Evolutionary conservation across 2,329 filamentous ascomycete species (phyloP).

Genomic region (Calonectria fujianensis): DNA sequence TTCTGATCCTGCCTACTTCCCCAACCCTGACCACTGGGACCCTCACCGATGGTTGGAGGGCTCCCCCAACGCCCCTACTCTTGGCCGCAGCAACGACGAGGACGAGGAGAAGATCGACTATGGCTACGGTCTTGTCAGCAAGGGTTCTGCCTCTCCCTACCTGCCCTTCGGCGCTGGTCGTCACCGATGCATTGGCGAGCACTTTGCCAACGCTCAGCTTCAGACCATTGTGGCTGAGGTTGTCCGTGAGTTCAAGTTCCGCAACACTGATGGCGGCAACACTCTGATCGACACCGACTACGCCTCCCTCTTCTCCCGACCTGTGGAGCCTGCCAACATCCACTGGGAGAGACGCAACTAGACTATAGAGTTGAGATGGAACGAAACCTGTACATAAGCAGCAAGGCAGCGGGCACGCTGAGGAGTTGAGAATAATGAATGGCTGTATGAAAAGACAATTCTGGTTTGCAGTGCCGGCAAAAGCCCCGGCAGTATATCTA

Average conservation of each 20-base stretch:
- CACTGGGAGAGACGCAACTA: constrained; percentile 83
- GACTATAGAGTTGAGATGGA: constrained; percentile 40
- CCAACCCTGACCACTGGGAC: constrained; percentile 88
- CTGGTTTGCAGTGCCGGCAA: constrained; percentile 48
- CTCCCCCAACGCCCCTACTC: constrained; percentile 71
- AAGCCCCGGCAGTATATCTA: constrained; percentile 50
- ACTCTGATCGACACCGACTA: constrained; percentile 82
- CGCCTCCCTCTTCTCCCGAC: constrained; percentile 83
- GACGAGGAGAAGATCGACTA: constrained; percentile 91
- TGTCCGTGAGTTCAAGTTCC: constrained; percentile 87
- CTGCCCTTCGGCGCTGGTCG: constrained; percentile 95
- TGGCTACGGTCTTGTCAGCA: constrained; percentile 93
- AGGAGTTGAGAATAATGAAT: constrained; percentile 55
- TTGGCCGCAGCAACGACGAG: constrained; percentile 70
- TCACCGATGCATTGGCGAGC: constrained; percentile 96
- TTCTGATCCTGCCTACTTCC: constrained; percentile 84
- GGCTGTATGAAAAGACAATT: constrained; percentile 46
- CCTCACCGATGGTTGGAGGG: constrained; percentile 91
- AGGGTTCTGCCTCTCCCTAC: constrained; percentile 92
- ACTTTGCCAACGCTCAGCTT: constrained; percentile 95
- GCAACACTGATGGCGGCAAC: constrained; percentile 82
- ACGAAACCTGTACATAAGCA: constrained; percentile 54
- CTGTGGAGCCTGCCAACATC: constrained; percentile 81
- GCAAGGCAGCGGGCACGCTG: constrained; percentile 51
- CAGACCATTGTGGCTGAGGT: constrained; percentile 88